A percentile compares a stretch with the other conserved stretches of the same genome.
Conservation (phyloP, 768 basidiomycete genomes). For the Xerocomellus amylosporus region DNA sequence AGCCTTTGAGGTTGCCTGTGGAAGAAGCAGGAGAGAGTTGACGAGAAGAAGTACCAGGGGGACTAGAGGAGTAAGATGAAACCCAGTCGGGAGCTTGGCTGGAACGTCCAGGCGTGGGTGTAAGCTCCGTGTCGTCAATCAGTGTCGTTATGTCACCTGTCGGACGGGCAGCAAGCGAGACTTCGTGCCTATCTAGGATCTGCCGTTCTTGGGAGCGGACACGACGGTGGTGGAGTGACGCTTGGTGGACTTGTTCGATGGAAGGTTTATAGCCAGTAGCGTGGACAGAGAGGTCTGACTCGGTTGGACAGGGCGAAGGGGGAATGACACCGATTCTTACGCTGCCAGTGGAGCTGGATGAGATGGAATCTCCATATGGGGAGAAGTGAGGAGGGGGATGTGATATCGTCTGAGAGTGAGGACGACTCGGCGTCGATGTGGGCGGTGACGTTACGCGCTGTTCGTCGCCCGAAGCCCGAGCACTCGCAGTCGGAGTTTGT, state of each 20-base stretch:
- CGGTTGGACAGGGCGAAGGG: slow-evolving; percentile 24
- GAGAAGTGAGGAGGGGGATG: slow-evolving; percentile 6
- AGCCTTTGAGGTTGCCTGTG: slow-evolving; percentile 29
- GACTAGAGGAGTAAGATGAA: slow-evolving; percentile 1
- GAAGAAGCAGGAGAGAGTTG: slow-evolving; percentile 33
- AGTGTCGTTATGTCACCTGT: slow-evolving; percentile 18
- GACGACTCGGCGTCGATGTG: not conserved
- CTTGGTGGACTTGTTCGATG: slow-evolving; percentile 19
- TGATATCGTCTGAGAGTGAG: slow-evolving; percentile 12
- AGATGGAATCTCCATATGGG: slow-evolving; percentile 2
- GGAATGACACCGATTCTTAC: slow-evolving; percentile 33
- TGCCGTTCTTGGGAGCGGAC: slow-evolving; percentile 31
- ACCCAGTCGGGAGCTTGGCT: slow-evolving; percentile 17
- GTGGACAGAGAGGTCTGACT: slow-evolving; percentile 15
- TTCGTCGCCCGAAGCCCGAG: not conserved
- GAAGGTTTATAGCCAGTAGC: slow-evolving; percentile 1
- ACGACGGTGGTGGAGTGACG: slow-evolving; percentile 25
- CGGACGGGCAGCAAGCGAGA: slow-evolving; percentile 33
- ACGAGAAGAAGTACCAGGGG: slow-evolving; percentile 8
- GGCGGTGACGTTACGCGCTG: not conserved
- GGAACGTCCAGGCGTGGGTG: slow-evolving; percentile 24
- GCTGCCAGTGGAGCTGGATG: slow-evolving; percentile 19
- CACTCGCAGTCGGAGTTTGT: slow-evolving; percentile 2
- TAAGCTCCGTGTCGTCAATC: slow-evolving; percentile 28
- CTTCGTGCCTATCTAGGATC: slow-evolving; percentile 32